These are phyloP conservation scores for Phytophthora macrochlamydospora DNA, from an alignment of 352 stramenopile genomes.

Conservation along the genomic window DNA sequence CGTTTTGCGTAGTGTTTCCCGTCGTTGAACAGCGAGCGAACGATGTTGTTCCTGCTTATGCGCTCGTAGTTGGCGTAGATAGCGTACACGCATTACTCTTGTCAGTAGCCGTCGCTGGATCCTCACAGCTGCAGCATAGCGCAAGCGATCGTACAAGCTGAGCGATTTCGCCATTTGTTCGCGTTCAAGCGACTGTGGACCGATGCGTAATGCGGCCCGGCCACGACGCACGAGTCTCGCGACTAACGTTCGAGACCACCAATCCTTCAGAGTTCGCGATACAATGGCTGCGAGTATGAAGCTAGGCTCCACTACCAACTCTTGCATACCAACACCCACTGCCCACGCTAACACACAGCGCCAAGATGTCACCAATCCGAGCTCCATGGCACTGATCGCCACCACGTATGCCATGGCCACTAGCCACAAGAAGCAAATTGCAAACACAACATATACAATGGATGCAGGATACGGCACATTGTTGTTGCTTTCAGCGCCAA, in stretches of 20 bases:
- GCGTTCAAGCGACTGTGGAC: constrained; percentile 10
- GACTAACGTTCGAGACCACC: constrained; percentile 58
- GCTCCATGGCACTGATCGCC: constrained; percentile 44
- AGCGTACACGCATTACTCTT: constrained; percentile 53
- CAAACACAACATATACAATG: constrained; percentile 63
- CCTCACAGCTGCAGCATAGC: constrained; percentile 65
- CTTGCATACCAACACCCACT: constrained; percentile 51
- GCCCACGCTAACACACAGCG: constrained; percentile 56
- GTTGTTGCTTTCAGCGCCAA: constrained; percentile 11
- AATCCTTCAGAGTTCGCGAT: constrained; percentile 52
- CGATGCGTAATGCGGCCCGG: constrained; percentile 53
- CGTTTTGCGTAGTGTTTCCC: constrained; percentile 49
- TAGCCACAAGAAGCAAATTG: constrained; percentile 47
- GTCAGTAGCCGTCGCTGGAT: constrained; percentile 71
- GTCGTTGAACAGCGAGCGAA: constrained; percentile 37
- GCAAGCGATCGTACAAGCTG: constrained; percentile 73
- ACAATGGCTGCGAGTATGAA: constrained; percentile 60
- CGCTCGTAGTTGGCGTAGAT: constrained; percentile 50
- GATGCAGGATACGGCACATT: constrained; percentile 72
- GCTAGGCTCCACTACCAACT: constrained; percentile 53
- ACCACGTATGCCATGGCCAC: constrained; percentile 47
- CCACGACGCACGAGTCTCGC: constrained; percentile 49
- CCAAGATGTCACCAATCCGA: constrained; percentile 58
- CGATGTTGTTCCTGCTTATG: constrained; percentile 52
- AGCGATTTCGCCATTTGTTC: constrained; percentile 44